Evolutionary conservation across 1,284 basidiomycete genomes (phyloP), one percentile per base, ranked within the genome.

Genomic region (Moniliella sp.): DNA sequence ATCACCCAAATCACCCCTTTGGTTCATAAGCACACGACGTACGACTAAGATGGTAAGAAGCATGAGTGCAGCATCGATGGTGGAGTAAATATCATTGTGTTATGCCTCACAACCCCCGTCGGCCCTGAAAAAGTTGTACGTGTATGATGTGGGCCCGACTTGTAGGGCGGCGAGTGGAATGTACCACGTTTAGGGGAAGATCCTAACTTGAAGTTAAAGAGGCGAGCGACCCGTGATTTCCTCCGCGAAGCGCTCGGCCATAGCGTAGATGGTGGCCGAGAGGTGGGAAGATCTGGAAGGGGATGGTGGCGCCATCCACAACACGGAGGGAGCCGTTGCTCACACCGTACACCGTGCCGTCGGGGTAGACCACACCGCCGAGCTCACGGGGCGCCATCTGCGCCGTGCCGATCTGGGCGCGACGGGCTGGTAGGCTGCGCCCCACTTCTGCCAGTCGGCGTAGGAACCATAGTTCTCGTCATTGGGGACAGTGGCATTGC

Each of bases 301-400:
- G 50, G 28, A 53, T 25, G 1, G 45, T 40, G 16, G 38, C 39
- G 5, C 46, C 52, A 34, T 56, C 52, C 7, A 51, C 46, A 14
- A 54, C 47, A 17, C 50, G 39, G 1, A 56, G 40, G n/a, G 21
- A 23, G 8, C 21, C 21, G 26, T 51, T 51, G 18, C 21, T 10
- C 5, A 46, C 45, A 1, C 66, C 13, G 66, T 67, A 41, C 5
- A 62, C 57, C 26, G 38, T 45, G 28, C 60, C 42, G 5, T 40
- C 15, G 1, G 28, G 32, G 27, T 62, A 63, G 5, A 63, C 66
- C 38, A 51, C 57, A 48, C 73, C 74, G 18, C 73, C 74, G 4
- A 71, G 62, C 2, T 62, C 63, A 18, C 65, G 62, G 23, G 57
- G 61, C 67, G 73, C 73, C 72, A 76, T 74, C 3, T 71, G 61